Evolutionary conservation across 768 basidiomycete genomes (phyloP), one percentile per base, ranked within the genome.

Genomic region (Boletus fagicola): DNA sequence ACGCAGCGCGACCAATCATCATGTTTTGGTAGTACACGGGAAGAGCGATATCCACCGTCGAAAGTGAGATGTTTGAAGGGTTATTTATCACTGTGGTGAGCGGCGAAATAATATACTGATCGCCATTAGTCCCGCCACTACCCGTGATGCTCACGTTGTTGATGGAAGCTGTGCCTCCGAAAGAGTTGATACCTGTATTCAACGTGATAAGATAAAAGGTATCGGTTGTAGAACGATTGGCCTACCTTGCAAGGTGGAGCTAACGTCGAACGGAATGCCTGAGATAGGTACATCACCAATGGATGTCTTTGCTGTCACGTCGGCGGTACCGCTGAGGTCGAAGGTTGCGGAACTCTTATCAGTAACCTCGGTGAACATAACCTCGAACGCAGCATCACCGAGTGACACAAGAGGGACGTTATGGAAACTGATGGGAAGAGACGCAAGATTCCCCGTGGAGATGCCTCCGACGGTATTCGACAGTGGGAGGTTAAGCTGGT

Each of bases 231-330:
- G 16, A 57, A 30, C 30, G 12, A 39, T 50, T 13, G 28, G 60
- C 67, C 30, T 51, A 80, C 85, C 86, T 64, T 77, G 77, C 56
- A 91, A 61, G 46, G 69, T 69, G 7, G 87, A 85, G 4, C 74
- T 65, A 15, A 90, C 84, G 50, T 81, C 75, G 68, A 90, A 86
- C 0, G 80, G 76, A 61, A 90, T 85, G 7, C 80, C 81, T 4
- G 78, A 74, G 58, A 91, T 88, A 5, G 83, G 82, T 12, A 90
- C 77, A 63, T 88, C 71, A 13, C 88, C 88, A 38, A 89, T 83
- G 4, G 80, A 65, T 2, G 87, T 88, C 54, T 77, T 80, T 9
- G 79, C 87, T 16, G 75, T 76, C 28, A 88, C 82, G 63, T 85
- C 76, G 1, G 83, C 82, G 4, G 77, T 74, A 9, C 87, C 87